Percentiles rank a stretch among this genome's conserved stretches.
Evolutionary conservation across 495 filamentous ascomycete species (phyloP).

Genomic region (Bacidia rubella): DNA sequence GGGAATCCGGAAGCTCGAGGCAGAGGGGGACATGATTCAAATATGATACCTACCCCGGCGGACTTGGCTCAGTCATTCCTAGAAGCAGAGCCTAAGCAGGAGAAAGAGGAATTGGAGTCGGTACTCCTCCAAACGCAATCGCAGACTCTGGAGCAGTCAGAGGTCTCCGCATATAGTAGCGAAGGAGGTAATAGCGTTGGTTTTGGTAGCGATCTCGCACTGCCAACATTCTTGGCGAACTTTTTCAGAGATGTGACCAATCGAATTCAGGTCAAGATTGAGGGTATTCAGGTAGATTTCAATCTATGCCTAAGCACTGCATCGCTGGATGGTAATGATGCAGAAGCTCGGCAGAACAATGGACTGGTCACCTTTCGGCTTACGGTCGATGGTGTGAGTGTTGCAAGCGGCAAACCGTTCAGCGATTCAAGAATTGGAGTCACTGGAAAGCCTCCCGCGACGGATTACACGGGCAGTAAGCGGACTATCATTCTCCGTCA

Average conservation of each 20-base stretch:
- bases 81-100: constrained; percentile 59
- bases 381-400: constrained; percentile 48
- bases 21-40: neutral
- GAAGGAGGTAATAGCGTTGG: constrained; percentile 55
- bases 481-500: constrained; percentile 48
- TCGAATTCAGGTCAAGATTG: constrained; percentile 57
- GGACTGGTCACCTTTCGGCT: constrained; percentile 52
- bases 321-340: constrained; percentile 6
- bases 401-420: constrained; percentile 46
- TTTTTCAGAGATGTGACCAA: constrained; percentile 76
- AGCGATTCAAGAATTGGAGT: constrained; percentile 16
- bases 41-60: constrained; percentile 52
- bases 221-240: constrained; percentile 70
- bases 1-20: constrained; percentile 5
- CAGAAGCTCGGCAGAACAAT: constrained; percentile 11
- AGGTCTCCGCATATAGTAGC: constrained; percentile 33
- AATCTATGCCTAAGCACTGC: constrained; percentile 28
- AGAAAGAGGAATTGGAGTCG: constrained; percentile 63
- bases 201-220: constrained; percentile 53
- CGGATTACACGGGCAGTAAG: constrained; percentile 39
- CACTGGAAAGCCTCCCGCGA: neutral
- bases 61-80: constrained; percentile 83
- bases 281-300: constrained; percentile 50
- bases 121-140: constrained; percentile 55
- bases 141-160: constrained; percentile 42